A percentile compares a stretch with the other conserved stretches of the same genome.
Evolutionary conservation across 2,329 filamentous ascomycete genomes (phyloP).

Genomic region (Alternaria sp.): DNA sequence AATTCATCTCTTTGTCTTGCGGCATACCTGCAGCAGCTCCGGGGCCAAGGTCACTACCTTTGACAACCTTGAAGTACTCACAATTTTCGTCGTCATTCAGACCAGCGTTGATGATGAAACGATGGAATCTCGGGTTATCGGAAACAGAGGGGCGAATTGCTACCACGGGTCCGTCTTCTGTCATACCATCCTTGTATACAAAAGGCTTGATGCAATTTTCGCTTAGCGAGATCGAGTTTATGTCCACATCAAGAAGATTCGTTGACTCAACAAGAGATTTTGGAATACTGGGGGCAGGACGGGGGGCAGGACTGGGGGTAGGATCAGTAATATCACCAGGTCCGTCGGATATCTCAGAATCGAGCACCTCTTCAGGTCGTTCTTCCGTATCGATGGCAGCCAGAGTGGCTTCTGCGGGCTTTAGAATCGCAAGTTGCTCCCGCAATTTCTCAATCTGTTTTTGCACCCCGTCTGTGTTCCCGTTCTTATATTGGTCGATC

Average conservation of each 20-base stretch:
- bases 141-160: neutral
- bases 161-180: neutral
- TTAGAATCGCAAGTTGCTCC: neutral
- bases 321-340: neutral
- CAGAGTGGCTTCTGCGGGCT: neutral
- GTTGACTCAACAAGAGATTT: neutral
- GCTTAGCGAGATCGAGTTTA: neutral
- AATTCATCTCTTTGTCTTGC: no score
- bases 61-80: neutral
- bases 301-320: neutral
- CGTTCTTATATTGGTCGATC: neutral
- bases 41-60: no score
- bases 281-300: neutral
- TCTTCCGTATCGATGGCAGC: neutral
- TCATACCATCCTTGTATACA: neutral
- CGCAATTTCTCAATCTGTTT: neutral
- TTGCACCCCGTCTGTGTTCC: neutral
- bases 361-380: neutral
- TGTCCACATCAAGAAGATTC: neutral
- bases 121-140: no score
- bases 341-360: neutral
- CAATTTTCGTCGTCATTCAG: neutral
- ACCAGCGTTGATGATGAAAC: neutral
- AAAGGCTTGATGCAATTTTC: neutral
- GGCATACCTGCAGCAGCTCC: no score